These are phyloP conservation scores for Ophiostoma ips DNA, from an alignment of 2,329 filamentous ascomycete species.

Conservation along the genomic window DNA sequence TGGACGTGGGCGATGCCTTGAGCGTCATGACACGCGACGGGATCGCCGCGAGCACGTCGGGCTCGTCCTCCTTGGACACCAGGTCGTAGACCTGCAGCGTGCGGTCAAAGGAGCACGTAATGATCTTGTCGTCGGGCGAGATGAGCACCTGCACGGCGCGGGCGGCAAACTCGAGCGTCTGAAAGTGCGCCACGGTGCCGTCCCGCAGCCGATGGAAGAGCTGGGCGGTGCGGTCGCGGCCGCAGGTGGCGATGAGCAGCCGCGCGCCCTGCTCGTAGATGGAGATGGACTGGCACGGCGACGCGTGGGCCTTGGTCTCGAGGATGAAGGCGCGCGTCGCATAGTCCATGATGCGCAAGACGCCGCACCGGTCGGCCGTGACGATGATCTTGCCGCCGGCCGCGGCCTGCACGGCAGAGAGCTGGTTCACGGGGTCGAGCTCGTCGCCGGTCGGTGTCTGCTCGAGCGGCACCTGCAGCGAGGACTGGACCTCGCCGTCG, in stretches of 20 bases:
- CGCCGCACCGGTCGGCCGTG: slow-evolving; percentile 77
- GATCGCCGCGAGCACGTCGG: slow-evolving; percentile 59
- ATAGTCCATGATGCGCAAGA: slow-evolving; percentile 56
- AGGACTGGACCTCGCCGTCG: slow-evolving; percentile 53
- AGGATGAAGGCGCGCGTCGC: slow-evolving; percentile 46
- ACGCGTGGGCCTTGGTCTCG: slow-evolving; percentile 72
- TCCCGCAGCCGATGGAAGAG: slow-evolving; percentile 53
- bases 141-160: slow-evolving; percentile 64
- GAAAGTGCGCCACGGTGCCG: slow-evolving; percentile 59
- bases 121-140: slow-evolving; percentile 58
- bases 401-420: slow-evolving; percentile 46
- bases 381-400: slow-evolving; percentile 52
- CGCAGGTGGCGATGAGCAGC: slow-evolving; percentile 65
- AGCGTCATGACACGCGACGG: slow-evolving; percentile 65
- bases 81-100: slow-evolving; percentile 73
- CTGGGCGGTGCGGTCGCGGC: slow-evolving; percentile 83
- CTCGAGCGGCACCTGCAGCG: slow-evolving; percentile 56
- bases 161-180: slow-evolving; percentile 86
- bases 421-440: slow-evolving; percentile 40
- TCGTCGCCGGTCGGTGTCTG: slow-evolving; percentile 37
- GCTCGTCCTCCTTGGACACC: slow-evolving; percentile 51
- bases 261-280: slow-evolving; percentile 49
- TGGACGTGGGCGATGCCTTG: slow-evolving; percentile 76
- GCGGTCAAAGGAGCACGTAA: slow-evolving; percentile 81
- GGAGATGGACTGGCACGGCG: slow-evolving; percentile 71